Base-by-base conservation (phyloP, 768 basidiomycete genomes). In the Lentinus tigrinus region DNA sequence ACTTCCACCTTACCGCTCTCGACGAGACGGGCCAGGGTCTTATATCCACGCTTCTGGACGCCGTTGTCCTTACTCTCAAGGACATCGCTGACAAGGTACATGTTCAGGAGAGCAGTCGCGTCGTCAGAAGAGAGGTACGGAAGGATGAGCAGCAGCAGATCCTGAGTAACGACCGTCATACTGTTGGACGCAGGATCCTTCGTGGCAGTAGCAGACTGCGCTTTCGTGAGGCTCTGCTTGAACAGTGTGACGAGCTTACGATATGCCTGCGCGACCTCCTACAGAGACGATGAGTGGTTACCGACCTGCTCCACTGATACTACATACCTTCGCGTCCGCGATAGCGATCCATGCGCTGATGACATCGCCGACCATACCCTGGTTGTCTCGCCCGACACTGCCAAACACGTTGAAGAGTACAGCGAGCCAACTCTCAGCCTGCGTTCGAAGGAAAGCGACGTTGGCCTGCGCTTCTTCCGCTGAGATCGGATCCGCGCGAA, bases 381-480 rank as follows among this genome's bases (percentile, higher is more conserved):
- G 78, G 48, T 70, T 74, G 61, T 97, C 94, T 49, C 85, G 80
- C n/a, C 81, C 83, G 31, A 91, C 85, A 58, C 83, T 92, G 56
- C 89, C 83, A 73, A 96, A 98, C n/a, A 99, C 88, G 69, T 99
- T 99, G 78, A 98, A 95, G 44, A 97, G 78, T 4, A 98, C 94
- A 0, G 93, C 88, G 34, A 98, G 83, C 89, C 97, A 95, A 67
- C 93, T 97, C 70, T 94, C 91, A 0, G 82, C 88, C 68, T 98
- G 89, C 0, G 78, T 79, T 40, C 81, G 83, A 54, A 98, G 77
- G 72, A 90, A 89, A 1, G 70, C 76, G 26, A 98, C 62, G 64
- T 95, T 95, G 44, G 75, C 76, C 31, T 73, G 65, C 2, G 91
- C 93, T 66, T 85, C 81, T 39, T 79, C 78, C 16, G 77, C 75